Conservation (phyloP, 345 rosid genomes). For the Citrus unshiu region DNA sequence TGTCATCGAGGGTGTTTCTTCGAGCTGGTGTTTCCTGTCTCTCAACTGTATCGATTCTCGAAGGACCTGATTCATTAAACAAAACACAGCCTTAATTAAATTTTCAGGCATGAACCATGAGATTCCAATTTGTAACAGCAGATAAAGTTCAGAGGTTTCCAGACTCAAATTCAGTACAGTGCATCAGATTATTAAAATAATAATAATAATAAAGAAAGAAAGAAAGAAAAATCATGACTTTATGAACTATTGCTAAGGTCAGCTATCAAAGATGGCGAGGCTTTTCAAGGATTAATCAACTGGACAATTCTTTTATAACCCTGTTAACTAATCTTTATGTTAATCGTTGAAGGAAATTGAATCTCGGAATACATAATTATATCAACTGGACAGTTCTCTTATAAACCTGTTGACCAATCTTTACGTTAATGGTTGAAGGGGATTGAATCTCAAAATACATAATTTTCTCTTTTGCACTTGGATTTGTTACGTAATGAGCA, state of each 20-base stretch:
- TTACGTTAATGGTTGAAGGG: neutral
- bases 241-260: neutral
- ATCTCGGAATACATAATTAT: too few relatives aligned
- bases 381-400: neutral
- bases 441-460: neutral
- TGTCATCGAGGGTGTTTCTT: neutral
- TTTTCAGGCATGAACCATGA: neutral
- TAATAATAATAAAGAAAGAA: too few relatives aligned
- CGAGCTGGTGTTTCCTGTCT: constrained; percentile 13
- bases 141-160: neutral
- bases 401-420: neutral
- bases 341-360: too few relatives aligned
- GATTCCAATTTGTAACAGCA: neutral
- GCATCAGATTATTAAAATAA: neutral
- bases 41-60: constrained; percentile 11
- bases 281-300: neutral
- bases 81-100: neutral
- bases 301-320: neutral
- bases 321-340: neutral
- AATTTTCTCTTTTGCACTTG: neutral
- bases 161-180: neutral
- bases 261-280: neutral
- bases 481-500: neutral
- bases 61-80: neutral
- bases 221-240: too few relatives aligned